Evolutionary conservation across 768 basidiomycete species (phyloP).

Genomic region (Hericium rajendrae): DNA sequence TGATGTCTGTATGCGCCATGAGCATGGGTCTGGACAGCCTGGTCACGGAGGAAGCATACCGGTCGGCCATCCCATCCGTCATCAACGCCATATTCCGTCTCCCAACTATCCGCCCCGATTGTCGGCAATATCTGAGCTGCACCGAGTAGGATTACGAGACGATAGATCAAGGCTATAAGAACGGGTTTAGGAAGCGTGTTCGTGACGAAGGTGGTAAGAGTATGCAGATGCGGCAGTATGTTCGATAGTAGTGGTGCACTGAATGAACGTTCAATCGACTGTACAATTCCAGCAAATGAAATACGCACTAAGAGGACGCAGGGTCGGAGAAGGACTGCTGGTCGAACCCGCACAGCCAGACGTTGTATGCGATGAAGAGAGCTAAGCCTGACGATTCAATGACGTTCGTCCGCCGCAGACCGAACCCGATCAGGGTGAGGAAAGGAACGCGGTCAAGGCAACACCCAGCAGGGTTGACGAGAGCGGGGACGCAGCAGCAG

Average conservation of each 20-base stretch:
- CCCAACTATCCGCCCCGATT: slow-evolving; percentile 76
- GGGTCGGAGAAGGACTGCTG: slow-evolving; percentile 63
- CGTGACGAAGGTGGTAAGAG: slow-evolving; percentile 69
- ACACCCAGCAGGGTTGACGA: slow-evolving; percentile 86
- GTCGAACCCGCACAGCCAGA: slow-evolving; percentile 84
- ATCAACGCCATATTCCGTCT: slow-evolving; percentile 51
- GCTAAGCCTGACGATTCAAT: slow-evolving; percentile 86
- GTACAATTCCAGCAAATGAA: not conserved
- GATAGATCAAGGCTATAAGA: slow-evolving; percentile 68
- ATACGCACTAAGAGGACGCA: slow-evolving; percentile 63
- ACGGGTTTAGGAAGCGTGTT: slow-evolving; percentile 84
- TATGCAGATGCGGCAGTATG: slow-evolving; percentile 72
- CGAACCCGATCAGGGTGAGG: slow-evolving; percentile 86
- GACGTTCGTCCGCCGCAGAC: slow-evolving; percentile 79
- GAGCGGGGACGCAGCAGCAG: slow-evolving; percentile 73
- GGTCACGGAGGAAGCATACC: slow-evolving; percentile 28
- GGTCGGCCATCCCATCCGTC: slow-evolving; percentile 68
- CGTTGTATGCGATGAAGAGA: slow-evolving; percentile 81
- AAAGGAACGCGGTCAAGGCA: slow-evolving; percentile 85
- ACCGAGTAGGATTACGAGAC: slow-evolving; percentile 70
- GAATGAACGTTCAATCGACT: slow-evolving; percentile 1
- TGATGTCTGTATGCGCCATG: slow-evolving; percentile 46
- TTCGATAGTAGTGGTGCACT: slow-evolving; percentile 73
- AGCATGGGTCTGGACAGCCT: not conserved
- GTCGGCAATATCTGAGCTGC: slow-evolving; percentile 79